Evolutionary conservation across 1,139 yeast genomes (phyloP), one percentile per base, ranked within the genome.

Genomic region (Suhomyces yuchorum): DNA sequence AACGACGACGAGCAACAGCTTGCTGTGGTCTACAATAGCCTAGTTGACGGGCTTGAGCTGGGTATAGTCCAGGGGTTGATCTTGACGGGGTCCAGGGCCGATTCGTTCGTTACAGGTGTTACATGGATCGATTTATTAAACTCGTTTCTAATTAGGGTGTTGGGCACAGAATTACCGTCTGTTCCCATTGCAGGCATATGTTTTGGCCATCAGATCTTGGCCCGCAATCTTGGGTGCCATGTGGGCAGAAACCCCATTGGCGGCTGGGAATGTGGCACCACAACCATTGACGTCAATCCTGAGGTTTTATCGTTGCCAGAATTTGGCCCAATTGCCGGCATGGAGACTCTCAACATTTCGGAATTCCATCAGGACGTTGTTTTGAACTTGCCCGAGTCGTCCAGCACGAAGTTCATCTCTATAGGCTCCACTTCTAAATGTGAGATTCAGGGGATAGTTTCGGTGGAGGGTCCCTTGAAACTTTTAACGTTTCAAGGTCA

Each of bases 151-250:
- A 60, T 65, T 28, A 59, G 51, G 45, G 8, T 39, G 15, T 39
- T 39, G 32, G 28, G 20, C 57, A 24, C 44, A 62, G 17, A 23
- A 8, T 8, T 7, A 3, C 9, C 19, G 8, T 14, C 52, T 51
- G 51, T 74, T 44, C 86, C 86, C 1, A 54, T 81, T 3, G 75
- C 78, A 3, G 92, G 95, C 1, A 72, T 90, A 36, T 91, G 97
- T 63, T 90, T 88, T 63, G 97, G 97, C 2, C 97, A 90, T 63
- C 97, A 91, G 62, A 73, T 89, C 17, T 65, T 88, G 23, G 85
- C 84, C 2, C 75, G 84, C 49, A 82, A 85, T 6, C 66, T 88
- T 42, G 93, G 90, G 2, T 76, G 81, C 35, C 67, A 68, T 42
- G 85, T 86, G 3, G 81, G 71, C 6, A 71, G 82, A 50, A 87